A percentile compares a stretch with the other conserved stretches of the same genome.
phyloP scores from a whole-genome alignment of 2,329 filamentous ascomycete species.

The Phoma sp. region DNA sequence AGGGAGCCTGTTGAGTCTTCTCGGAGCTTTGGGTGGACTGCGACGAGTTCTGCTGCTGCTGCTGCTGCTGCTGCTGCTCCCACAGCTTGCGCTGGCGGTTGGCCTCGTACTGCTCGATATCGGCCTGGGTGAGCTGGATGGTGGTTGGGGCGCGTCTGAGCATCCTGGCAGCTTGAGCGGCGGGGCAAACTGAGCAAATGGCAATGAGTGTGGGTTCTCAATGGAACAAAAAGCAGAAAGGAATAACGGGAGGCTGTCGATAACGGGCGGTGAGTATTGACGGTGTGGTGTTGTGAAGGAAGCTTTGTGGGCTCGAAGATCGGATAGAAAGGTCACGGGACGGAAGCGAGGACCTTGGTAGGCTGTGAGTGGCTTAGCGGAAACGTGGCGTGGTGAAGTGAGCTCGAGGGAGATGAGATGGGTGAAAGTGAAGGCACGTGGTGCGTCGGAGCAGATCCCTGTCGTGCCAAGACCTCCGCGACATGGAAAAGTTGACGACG shows the following conservation, averaged over 20 bases:
- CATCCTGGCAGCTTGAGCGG: conserved; percentile 54
- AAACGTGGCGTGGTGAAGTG: conserved; percentile 9
- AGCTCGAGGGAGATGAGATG: conserved; percentile 4
- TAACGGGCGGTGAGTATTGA: not conserved
- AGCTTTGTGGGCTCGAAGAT: conserved; percentile 1
- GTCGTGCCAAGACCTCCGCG: conserved; percentile 36
- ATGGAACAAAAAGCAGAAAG: conserved; percentile 1
- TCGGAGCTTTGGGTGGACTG: conserved; percentile 29
- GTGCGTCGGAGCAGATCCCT: conserved; percentile 26
- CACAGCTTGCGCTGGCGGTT: conserved; percentile 54
- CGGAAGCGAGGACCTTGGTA: conserved; percentile 7
- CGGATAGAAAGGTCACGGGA: not conserved
- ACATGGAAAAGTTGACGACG: conserved; percentile 40
- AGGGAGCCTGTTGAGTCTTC: conserved; percentile 23
- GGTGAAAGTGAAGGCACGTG: conserved; percentile 26
- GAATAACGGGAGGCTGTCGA: conserved; percentile 8
- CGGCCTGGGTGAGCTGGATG: conserved; percentile 72
- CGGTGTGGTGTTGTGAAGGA: not conserved
- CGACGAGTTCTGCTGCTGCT: conserved; percentile 20
- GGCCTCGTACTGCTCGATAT: conserved; percentile 75
- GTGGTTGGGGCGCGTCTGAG: conserved; percentile 73
- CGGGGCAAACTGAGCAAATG: not conserved
- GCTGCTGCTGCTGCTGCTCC: conserved; percentile 42
- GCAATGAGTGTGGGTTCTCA: conserved; percentile 3
- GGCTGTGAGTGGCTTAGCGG: not conserved